These are phyloP conservation scores for Neurospora sp. DNA, from an alignment of 495 filamentous ascomycete species.

Conservation along the genomic window DNA sequence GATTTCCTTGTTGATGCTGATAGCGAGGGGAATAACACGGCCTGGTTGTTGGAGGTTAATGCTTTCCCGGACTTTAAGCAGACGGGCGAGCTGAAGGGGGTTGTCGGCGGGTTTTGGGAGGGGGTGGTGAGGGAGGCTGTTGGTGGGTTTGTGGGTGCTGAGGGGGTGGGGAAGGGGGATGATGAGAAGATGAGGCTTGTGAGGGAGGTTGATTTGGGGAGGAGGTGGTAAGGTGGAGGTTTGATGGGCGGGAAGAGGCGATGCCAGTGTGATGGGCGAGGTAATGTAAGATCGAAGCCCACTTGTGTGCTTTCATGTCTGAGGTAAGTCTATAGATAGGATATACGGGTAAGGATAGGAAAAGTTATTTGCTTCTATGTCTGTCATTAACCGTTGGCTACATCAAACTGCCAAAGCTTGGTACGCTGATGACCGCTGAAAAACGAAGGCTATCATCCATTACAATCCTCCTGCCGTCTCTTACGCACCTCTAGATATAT, in stretches of 20 bases:
- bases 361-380: not conserved
- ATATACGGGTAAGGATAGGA: not conserved
- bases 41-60: slow-evolving; percentile 87
- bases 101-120: slow-evolving; percentile 69
- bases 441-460: not conserved
- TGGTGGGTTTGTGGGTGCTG: slow-evolving; percentile 18
- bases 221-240: slow-evolving; percentile 8
- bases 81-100: slow-evolving; percentile 61
- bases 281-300: not conserved
- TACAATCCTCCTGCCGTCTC: not conserved
- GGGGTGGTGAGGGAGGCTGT: slow-evolving; percentile 60
- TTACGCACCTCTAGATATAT: too few species aligned
- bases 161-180: slow-evolving; percentile 7
- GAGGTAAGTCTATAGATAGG: not conserved
- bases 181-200: slow-evolving; percentile 23
- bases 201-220: slow-evolving; percentile 24
- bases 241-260: not conserved
- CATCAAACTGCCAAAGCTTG: not conserved
- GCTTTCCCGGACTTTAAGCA: slow-evolving; percentile 92
- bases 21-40: slow-evolving; percentile 11
- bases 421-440: not conserved
- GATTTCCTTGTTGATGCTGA: slow-evolving; percentile 76
- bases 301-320: not conserved
- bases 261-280: not conserved
- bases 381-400: not conserved